A percentile compares a stretch with the other conserved stretches of the same genome.
Evolutionary conservation across 768 basidiomycete genomes (phyloP).

Genomic region (Naganishia antarctica): DNA sequence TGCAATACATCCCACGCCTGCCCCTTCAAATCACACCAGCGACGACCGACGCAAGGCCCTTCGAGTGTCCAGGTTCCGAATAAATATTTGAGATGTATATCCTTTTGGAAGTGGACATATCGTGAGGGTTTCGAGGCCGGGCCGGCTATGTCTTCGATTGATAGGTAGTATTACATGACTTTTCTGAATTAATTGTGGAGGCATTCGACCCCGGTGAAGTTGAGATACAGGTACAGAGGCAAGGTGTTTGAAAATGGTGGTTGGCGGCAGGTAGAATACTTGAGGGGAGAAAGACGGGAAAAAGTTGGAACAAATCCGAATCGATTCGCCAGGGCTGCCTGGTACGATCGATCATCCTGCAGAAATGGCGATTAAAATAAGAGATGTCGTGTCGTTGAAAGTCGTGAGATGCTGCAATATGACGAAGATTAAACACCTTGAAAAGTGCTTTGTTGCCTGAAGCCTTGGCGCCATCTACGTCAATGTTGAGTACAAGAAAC

Average conservation of each 20-base stretch:
- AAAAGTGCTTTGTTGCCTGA: not conserved
- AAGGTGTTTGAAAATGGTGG: too few relatives aligned
- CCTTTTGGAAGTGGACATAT: too few relatives aligned
- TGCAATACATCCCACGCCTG: too few relatives aligned
- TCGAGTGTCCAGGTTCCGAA: too few relatives aligned
- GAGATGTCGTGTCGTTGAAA: constrained; percentile 21
- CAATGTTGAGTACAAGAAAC: constrained; percentile 48
- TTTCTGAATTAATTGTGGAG: constrained; percentile 12
- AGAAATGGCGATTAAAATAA: constrained; percentile 18
- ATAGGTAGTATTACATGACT: constrained; percentile 9
- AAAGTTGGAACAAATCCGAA: constrained; percentile 1
- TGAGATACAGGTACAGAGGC: too few relatives aligned
- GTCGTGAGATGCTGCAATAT: constrained; percentile 12
- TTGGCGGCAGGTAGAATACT: constrained; percentile 1
- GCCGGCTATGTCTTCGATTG: not conserved
- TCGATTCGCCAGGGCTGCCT: constrained; percentile 24
- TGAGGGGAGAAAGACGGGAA: not conserved
- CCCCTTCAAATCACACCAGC: too few relatives aligned
- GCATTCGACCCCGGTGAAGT: not conserved
- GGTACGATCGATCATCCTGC: constrained; percentile 22
- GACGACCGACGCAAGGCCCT: too few relatives aligned
- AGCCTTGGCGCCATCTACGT: constrained; percentile 27
- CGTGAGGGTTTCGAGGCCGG: not conserved
- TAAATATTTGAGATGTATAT: too few relatives aligned
- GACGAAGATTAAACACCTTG: not conserved